Percentiles rank a stretch among this genome's conserved stretches.
Conservation (phyloP, 2,329 filamentous ascomycete genomes). For the Fusarium anthophilum region DNA sequence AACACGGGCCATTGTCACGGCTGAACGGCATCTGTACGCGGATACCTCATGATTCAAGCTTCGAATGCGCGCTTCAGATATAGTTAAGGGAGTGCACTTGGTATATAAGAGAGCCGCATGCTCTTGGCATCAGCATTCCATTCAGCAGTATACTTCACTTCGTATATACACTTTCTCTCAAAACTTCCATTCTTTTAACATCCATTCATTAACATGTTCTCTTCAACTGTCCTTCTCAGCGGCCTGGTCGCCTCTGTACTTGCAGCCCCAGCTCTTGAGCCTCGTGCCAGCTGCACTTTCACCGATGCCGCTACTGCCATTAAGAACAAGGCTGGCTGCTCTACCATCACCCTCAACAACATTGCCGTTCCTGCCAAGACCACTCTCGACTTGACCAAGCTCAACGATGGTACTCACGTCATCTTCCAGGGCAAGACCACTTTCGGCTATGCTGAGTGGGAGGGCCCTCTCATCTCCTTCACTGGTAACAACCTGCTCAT, state of each 20-base stretch:
- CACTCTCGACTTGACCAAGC: slow-evolving; percentile 66
- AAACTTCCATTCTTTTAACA: neutral
- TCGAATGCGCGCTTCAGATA: neutral
- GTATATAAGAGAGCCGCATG: neutral
- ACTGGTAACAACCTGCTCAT: slow-evolving; percentile 66
- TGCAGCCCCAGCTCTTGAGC: slow-evolving; percentile 35
- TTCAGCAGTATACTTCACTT: neutral
- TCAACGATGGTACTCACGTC: slow-evolving; percentile 61
- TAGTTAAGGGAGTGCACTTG: neutral
- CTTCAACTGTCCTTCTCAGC: slow-evolving; percentile 39
- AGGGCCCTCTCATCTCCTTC: slow-evolving; percentile 69
- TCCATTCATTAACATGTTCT: slow-evolving; percentile 16
- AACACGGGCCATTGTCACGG: slow-evolving; percentile 8
- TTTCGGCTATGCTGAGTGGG: slow-evolving; percentile 73
- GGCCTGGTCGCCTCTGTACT: slow-evolving; percentile 41
- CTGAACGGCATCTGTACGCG: slow-evolving; percentile 9
- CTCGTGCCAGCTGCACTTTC: slow-evolving; percentile 60
- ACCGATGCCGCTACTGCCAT: slow-evolving; percentile 59
- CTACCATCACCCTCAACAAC: slow-evolving; percentile 61
- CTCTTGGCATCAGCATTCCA: neutral
- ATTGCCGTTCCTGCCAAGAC: slow-evolving; percentile 66
- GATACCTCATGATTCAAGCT: neutral
- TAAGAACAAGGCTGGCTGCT: slow-evolving; percentile 60
- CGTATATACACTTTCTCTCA: neutral
- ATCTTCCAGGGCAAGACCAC: slow-evolving; percentile 73